These are phyloP conservation scores for Torrubiellomyces zombiae DNA, from an alignment of 2,329 filamentous ascomycete species.

Conservation along the genomic window DNA sequence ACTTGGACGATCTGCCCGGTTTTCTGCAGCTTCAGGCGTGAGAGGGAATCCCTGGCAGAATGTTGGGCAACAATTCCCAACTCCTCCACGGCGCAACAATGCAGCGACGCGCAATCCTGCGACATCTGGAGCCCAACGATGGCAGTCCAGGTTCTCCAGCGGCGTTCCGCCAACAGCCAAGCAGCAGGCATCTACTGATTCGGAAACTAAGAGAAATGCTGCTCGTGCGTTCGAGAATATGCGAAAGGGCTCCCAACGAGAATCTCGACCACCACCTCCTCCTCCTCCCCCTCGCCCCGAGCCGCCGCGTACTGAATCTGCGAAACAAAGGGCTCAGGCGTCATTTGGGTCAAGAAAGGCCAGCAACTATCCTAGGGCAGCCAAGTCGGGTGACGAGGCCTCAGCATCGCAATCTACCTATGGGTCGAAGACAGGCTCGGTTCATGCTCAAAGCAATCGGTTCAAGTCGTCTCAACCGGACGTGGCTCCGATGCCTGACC, in stretches of 20 bases:
- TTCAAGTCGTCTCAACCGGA: too few species aligned
- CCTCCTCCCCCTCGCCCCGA: conserved; percentile 20
- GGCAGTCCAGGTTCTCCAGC: conserved; percentile 23
- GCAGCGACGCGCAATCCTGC: conserved; percentile 9
- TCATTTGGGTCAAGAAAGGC: conserved; percentile 34
- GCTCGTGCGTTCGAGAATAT: conserved; percentile 26
- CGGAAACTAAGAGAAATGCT: conserved; percentile 23
- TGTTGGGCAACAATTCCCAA: conserved; percentile 29
- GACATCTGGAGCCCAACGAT: conserved; percentile 27
- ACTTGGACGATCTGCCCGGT: conserved; percentile 20
- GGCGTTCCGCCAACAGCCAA: conserved; percentile 26
- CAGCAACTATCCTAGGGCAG: conserved; percentile 33
- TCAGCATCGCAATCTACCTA: too few species aligned
- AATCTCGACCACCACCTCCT: conserved; percentile 10
- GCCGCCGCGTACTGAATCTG: conserved; percentile 31
- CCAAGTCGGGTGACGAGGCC: conserved; percentile 33
- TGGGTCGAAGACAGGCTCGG: too few species aligned
- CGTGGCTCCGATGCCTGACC: conserved; percentile 22
- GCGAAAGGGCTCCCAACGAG: conserved; percentile 17
- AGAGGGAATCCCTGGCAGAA: conserved; percentile 41
- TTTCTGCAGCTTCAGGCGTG: conserved; percentile 34
- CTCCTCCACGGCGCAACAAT: conserved; percentile 27
- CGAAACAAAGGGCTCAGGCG: conserved; percentile 35
- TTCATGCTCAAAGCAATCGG: too few species aligned
- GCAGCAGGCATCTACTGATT: conserved; percentile 15